Conservation (phyloP, 306 rosid species). For the Pyrus communis region DNA sequence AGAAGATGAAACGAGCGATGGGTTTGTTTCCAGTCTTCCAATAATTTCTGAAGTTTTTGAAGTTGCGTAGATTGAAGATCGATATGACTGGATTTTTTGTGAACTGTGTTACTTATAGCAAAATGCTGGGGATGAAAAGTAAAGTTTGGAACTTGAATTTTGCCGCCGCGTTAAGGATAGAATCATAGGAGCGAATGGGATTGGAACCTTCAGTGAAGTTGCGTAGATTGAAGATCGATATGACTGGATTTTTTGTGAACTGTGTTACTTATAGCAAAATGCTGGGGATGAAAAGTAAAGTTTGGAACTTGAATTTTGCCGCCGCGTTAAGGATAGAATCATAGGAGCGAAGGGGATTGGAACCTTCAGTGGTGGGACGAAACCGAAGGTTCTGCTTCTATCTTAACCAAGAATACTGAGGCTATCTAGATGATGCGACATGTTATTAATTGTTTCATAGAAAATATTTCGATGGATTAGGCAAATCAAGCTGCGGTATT, state of each 20-base stretch:
- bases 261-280: background rate
- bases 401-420: background rate
- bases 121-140: background rate
- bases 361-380: constrained; percentile 1
- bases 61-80: background rate
- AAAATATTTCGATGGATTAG: too few species aligned
- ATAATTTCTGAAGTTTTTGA: background rate
- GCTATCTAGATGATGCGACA: too few species aligned
- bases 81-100: background rate
- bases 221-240: background rate
- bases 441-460: too few species aligned
- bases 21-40: background rate
- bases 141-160: background rate
- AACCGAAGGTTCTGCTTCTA: background rate
- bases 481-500: too few species aligned
- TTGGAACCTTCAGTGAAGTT: background rate
- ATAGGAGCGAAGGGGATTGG: background rate
- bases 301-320: background rate
- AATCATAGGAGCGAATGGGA: background rate
- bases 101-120: background rate
- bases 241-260: background rate
- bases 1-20: background rate
- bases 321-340: background rate
- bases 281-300: background rate
- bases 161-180: background rate